phyloP scores from a whole-genome alignment of 768 basidiomycete species.

The Pleurotus pulmonarius region DNA sequence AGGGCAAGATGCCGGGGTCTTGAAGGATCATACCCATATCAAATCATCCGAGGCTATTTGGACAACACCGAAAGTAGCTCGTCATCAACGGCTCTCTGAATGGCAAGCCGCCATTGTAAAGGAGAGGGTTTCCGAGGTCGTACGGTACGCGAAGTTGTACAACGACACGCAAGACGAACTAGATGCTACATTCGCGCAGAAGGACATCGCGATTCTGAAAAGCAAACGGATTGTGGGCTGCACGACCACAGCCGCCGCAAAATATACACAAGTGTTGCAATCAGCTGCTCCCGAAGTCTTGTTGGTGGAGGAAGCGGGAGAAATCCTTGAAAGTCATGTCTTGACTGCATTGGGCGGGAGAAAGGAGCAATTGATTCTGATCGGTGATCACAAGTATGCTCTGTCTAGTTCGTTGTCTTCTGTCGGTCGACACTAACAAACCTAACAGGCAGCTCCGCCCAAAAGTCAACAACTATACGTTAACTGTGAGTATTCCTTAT shows the following conservation, averaged over 20 bases:
- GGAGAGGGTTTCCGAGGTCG: slow-evolving; percentile 30
- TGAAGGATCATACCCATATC: slow-evolving; percentile 25
- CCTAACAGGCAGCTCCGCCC: slow-evolving; percentile 61
- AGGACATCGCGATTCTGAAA: slow-evolving; percentile 28
- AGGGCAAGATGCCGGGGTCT: slow-evolving; percentile 41
- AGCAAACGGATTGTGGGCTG: slow-evolving; percentile 59
- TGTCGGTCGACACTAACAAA: neutral
- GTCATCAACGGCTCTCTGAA: slow-evolving; percentile 19
- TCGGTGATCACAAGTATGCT: slow-evolving; percentile 65
- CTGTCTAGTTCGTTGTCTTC: neutral
- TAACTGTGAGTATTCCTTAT: slow-evolving; percentile 37
- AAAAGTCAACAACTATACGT: slow-evolving; percentile 60
- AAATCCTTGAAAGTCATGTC: slow-evolving; percentile 67
- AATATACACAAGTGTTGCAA: slow-evolving; percentile 44
- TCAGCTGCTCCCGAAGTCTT: slow-evolving; percentile 47
- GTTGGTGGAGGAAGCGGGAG: slow-evolving; percentile 71
- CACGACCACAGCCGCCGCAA: slow-evolving; percentile 69
- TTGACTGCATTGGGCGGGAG: slow-evolving; percentile 48
- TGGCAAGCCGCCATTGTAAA: slow-evolving; percentile 34
- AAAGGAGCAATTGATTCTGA: slow-evolving; percentile 56
- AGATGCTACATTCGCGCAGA: slow-evolving; percentile 30
- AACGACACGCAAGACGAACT: slow-evolving; percentile 24
- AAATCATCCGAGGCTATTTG: slow-evolving; percentile 24
- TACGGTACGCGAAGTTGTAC: slow-evolving; percentile 29
- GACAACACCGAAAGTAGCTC: slow-evolving; percentile 26